Conservation (phyloP, 495 filamentous ascomycete genomes). For the Evernia prunastri region DNA sequence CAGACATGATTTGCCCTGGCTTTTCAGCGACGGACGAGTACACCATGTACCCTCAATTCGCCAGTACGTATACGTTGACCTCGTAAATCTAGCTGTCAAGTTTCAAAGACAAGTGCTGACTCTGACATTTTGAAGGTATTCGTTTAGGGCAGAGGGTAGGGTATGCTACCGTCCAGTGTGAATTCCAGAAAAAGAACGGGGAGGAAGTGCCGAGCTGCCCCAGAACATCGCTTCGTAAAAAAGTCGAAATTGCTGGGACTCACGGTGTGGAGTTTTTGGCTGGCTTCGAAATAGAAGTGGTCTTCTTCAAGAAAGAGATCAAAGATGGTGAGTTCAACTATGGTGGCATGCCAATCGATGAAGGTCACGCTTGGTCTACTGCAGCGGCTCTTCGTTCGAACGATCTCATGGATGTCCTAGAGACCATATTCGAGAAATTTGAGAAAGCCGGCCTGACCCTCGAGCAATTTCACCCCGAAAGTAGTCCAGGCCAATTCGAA, state of each 20-base stretch:
- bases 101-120: background rate
- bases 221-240: constrained; percentile 47
- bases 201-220: constrained; percentile 46
- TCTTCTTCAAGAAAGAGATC: constrained; percentile 49
- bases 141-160: constrained; percentile 46
- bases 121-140: constrained; percentile 33
- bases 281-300: constrained; percentile 81
- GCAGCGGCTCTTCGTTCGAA: constrained; percentile 48
- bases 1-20: constrained; percentile 42
- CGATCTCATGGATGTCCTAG: constrained; percentile 50
- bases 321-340: constrained; percentile 21
- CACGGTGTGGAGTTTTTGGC: constrained; percentile 50
- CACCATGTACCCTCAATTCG: constrained; percentile 54
- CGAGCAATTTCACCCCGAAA: constrained; percentile 73
- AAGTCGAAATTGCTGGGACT: constrained; percentile 42
- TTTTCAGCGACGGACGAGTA: constrained; percentile 51
- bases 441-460: constrained; percentile 56
- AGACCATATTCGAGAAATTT: constrained; percentile 56
- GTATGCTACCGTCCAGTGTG: constrained; percentile 55
- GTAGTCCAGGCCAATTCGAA: constrained; percentile 71
- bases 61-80: constrained; percentile 1
- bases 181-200: constrained; percentile 46
- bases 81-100: too few relatives aligned
- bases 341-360: constrained; percentile 23
- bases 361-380: constrained; percentile 57